phyloP scores from a whole-genome alignment of 192 early-diverging fungal genomes.

The Coemansia sp. region DNA sequence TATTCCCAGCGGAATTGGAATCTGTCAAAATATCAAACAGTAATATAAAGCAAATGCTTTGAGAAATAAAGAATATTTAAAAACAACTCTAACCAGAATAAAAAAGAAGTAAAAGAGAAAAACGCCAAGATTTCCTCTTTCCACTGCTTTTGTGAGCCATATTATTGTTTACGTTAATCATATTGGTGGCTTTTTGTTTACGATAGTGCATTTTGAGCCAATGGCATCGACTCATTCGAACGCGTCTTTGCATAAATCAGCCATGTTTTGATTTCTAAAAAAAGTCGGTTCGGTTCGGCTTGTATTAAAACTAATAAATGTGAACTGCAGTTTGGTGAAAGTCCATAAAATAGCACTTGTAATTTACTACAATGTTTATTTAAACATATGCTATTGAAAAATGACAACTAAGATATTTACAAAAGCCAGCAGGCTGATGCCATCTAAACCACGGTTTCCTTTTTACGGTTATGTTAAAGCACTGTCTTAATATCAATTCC shows the following conservation, averaged over 20 bases:
- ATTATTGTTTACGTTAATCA: conserved; percentile 5
- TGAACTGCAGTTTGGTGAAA: too few relatives aligned
- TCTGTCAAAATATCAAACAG: neutral
- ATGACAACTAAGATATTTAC: too few relatives aligned
- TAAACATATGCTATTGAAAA: too few relatives aligned
- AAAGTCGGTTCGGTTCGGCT: too few relatives aligned
- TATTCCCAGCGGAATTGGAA: neutral
- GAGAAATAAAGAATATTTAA: neutral
- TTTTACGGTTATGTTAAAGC: too few relatives aligned
- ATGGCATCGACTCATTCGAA: neutral
- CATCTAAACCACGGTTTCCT: too few relatives aligned
- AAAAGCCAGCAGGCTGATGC: too few relatives aligned
- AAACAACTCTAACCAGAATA: neutral
- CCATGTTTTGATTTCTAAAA: too few relatives aligned
- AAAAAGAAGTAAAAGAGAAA: conserved; percentile 8
- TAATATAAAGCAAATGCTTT: neutral
- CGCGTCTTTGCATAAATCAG: neutral
- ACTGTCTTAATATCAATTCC: too few relatives aligned
- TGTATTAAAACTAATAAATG: too few relatives aligned
- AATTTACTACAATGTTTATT: too few relatives aligned
- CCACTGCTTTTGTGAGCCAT: neutral
- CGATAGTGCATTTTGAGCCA: neutral
- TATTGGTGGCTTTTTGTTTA: conserved; percentile 17
- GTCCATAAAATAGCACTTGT: too few relatives aligned
- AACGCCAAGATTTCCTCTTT: neutral